Conservation (phyloP, 768 basidiomycete genomes). For the Ramaria rubella region DNA sequence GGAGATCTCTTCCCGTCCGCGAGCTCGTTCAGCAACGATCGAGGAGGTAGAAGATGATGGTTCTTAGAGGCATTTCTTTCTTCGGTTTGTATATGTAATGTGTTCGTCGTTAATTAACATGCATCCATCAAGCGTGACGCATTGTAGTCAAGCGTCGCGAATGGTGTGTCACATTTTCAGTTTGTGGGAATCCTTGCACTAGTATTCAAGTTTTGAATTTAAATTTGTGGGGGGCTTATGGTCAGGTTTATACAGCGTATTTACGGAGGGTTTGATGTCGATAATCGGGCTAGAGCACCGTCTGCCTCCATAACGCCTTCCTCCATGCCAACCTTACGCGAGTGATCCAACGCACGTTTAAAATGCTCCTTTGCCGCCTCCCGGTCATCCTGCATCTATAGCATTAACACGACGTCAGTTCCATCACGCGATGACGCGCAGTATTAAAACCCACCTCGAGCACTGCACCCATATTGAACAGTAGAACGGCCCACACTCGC, state of each 20-base stretch:
- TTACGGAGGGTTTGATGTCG: not conserved
- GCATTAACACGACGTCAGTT: conserved; percentile 3
- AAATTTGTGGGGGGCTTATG: no score
- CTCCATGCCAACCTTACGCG: conserved; percentile 24
- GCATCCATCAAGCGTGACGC: not conserved
- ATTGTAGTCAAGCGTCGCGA: not conserved
- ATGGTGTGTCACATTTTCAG: not conserved
- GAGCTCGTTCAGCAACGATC: conserved; percentile 34
- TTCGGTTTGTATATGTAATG: conserved; percentile 2
- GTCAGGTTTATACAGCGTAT: no score
- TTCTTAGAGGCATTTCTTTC: conserved; percentile 13
- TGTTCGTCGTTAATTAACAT: not conserved
- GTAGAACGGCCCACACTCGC: conserved; percentile 45
- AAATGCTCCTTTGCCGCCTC: conserved; percentile 26
- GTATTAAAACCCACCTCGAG: conserved; percentile 36
- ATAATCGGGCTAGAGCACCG: conserved; percentile 27
- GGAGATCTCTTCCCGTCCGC: conserved; percentile 7
- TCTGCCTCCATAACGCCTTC: conserved; percentile 32
- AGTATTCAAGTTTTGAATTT: no score
- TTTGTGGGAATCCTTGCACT: no score
- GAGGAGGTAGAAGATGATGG: conserved; percentile 42
- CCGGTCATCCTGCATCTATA: conserved; percentile 30
- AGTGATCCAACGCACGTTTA: conserved; percentile 27
- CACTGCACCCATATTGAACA: conserved; percentile 58
- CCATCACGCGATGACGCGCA: not conserved